These are phyloP conservation scores for Middelhovenomyces tepae DNA, from an alignment of 805 yeast genomes.

Conservation along the genomic window DNA sequence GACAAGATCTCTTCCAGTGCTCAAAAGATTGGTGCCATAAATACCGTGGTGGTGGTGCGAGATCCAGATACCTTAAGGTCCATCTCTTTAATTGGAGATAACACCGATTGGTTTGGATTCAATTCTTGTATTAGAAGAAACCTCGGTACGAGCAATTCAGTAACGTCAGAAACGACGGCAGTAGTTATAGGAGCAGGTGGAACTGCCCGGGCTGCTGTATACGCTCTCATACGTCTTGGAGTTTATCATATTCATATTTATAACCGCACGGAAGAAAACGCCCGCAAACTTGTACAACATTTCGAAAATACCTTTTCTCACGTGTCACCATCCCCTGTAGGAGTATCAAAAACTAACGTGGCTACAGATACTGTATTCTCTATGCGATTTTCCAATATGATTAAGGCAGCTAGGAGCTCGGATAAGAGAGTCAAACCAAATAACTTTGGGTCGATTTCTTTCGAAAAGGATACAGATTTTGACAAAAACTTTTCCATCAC, in stretches of 20 bases:
- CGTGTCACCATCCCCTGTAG: too few species aligned
- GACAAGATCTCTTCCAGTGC: constrained; percentile 3
- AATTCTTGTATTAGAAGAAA: constrained; percentile 2
- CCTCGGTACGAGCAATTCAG: constrained; percentile 5
- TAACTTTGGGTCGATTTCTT: constrained; percentile 8
- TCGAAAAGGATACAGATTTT: constrained; percentile 4
- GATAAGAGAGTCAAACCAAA: constrained; percentile 9
- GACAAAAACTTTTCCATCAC: not conserved
- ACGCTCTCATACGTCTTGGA: constrained; percentile 6
- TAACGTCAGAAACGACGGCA: constrained; percentile 7
- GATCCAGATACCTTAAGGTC: constrained; percentile 4
- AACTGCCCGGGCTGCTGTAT: constrained; percentile 4
- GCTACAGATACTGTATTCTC: constrained; percentile 6
- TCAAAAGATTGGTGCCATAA: constrained; percentile 6
- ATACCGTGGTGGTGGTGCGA: constrained; percentile 5
- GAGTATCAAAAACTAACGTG: not conserved
- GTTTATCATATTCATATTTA: constrained; percentile 4
- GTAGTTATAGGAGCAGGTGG: constrained; percentile 8
- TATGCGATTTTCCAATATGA: constrained; percentile 10
- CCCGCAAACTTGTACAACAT: too few species aligned
- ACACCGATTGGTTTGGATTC: constrained; percentile 10
- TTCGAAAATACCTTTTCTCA: constrained; percentile 2
- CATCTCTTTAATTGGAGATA: constrained; percentile 6
- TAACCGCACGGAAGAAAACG: too few species aligned
- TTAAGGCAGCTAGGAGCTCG: too few species aligned